Conservation (phyloP, 306 rosid genomes). For the Cucumis cinereus region DNA sequence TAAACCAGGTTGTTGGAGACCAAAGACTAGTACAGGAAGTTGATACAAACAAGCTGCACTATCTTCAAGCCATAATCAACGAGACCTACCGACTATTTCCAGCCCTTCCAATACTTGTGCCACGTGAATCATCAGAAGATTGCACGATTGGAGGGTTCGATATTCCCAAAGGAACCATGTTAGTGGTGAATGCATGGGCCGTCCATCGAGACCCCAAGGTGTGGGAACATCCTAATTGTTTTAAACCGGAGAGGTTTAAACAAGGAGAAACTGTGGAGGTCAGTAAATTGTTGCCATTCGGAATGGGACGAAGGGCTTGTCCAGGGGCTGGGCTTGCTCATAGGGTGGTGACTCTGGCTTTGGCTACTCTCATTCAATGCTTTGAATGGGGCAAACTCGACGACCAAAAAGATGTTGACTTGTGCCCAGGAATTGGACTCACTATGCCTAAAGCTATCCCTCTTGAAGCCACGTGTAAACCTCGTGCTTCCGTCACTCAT, state of each 20-base stretch:
- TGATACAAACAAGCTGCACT: constrained; percentile 13
- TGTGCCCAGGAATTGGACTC: not conserved
- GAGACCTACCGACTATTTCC: constrained; percentile 5
- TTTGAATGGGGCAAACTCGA: constrained; percentile 26
- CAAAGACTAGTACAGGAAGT: constrained; percentile 7
- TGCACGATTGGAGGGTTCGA: constrained; percentile 13
- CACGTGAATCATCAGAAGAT: constrained; percentile 12
- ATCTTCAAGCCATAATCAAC: constrained; percentile 15
- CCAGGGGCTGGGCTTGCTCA: constrained; percentile 29
- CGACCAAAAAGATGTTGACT: not conserved
- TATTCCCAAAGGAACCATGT: constrained; percentile 12
- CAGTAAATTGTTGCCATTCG: constrained; percentile 29
- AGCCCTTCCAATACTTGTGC: not conserved
- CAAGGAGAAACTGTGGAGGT: not conserved
- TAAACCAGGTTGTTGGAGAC: not conserved
- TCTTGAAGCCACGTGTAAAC: not conserved
- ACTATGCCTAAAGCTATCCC: not conserved
- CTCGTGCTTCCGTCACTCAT: not conserved
- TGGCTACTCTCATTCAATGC: constrained; percentile 21
- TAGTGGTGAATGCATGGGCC: constrained; percentile 21
- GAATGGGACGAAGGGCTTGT: constrained; percentile 33
- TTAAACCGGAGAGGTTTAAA: constrained; percentile 25
- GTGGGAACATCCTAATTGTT: constrained; percentile 17
- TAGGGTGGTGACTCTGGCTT: constrained; percentile 6
- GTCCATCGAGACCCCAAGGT: constrained; percentile 16